Percentiles rank a stretch among this genome's conserved stretches.
Conservation (phyloP, 257 asterid species). For the Solanum pinnatisectum region DNA sequence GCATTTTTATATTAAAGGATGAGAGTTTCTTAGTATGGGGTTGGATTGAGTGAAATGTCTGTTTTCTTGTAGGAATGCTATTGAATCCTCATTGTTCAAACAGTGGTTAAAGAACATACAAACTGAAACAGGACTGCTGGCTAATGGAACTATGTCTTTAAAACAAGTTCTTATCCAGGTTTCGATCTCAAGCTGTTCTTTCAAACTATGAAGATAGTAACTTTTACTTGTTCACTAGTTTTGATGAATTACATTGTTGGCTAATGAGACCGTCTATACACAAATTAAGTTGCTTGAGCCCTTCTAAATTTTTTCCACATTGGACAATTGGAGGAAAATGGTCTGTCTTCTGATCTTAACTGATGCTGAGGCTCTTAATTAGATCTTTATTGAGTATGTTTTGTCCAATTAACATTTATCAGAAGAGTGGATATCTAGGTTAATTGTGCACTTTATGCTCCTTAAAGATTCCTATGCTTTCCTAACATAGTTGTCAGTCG, state of each 20-base stretch:
- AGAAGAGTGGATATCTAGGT: background rate
- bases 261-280: background rate
- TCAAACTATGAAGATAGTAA: background rate
- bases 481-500: background rate
- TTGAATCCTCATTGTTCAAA: constrained; percentile 65
- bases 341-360: background rate
- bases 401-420: background rate
- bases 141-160: constrained; percentile 57
- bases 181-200: background rate
- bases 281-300: background rate
- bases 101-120: constrained; percentile 79
- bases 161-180: constrained; percentile 78
- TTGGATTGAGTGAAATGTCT: background rate
- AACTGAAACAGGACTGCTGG: constrained; percentile 54
- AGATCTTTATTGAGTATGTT: background rate
- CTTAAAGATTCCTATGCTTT: background rate
- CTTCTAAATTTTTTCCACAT: background rate
- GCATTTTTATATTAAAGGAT: background rate
- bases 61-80: constrained; percentile 63
- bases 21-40: background rate
- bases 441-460: background rate
- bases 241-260: background rate
- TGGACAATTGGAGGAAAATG: background rate
- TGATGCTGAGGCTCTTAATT: background rate
- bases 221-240: background rate